Evolutionary conservation across 1,284 basidiomycete species (phyloP).

Genomic region (Testicularia cyperi): DNA sequence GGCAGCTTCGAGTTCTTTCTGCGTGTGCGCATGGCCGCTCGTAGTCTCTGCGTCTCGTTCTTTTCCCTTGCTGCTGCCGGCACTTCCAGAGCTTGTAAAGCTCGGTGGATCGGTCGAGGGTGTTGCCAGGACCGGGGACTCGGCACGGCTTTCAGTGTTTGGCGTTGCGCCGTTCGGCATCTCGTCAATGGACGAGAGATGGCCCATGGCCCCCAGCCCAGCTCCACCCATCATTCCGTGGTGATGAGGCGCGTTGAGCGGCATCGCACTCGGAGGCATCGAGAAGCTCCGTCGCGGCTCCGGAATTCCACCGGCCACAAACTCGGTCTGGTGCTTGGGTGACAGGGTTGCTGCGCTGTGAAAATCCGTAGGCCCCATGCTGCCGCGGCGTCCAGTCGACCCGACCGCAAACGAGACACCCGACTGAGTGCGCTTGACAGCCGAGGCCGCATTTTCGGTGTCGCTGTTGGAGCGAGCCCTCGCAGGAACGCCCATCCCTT

Average conservation of each 20-base stretch:
- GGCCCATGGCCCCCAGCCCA: slow-evolving; percentile 6
- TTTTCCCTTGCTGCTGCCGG: slow-evolving; percentile 12
- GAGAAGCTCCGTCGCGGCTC: slow-evolving; percentile 23
- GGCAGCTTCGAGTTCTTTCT: slow-evolving; percentile 4
- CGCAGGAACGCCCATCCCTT: too few species aligned
- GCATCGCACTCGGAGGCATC: slow-evolving; percentile 18
- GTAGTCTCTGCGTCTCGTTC: neutral
- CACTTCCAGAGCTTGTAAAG: slow-evolving; percentile 3
- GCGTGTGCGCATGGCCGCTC: neutral
- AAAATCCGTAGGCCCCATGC: slow-evolving; percentile 9
- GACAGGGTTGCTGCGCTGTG: slow-evolving; percentile 1
- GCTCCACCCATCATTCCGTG: neutral
- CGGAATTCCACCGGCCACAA: neutral
- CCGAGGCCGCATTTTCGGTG: too few species aligned
- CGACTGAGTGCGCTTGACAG: slow-evolving; percentile 7
- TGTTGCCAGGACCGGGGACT: slow-evolving; percentile 4
- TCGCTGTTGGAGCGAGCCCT: too few species aligned
- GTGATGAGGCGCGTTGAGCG: slow-evolving; percentile 6
- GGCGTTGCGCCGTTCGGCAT: slow-evolving; percentile 14
- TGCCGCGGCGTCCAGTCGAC: slow-evolving; percentile 8
- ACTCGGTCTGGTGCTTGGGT: slow-evolving; percentile 9
- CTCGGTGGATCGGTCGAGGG: slow-evolving; percentile 6
- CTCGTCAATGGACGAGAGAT: slow-evolving; percentile 34
- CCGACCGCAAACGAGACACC: slow-evolving; percentile 29
- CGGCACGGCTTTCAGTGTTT: slow-evolving; percentile 11